Evolutionary conservation across 2,329 filamentous ascomycete species (phyloP), one percentile per base, ranked within the genome.

Genomic region (Colletotrichum musicola): DNA sequence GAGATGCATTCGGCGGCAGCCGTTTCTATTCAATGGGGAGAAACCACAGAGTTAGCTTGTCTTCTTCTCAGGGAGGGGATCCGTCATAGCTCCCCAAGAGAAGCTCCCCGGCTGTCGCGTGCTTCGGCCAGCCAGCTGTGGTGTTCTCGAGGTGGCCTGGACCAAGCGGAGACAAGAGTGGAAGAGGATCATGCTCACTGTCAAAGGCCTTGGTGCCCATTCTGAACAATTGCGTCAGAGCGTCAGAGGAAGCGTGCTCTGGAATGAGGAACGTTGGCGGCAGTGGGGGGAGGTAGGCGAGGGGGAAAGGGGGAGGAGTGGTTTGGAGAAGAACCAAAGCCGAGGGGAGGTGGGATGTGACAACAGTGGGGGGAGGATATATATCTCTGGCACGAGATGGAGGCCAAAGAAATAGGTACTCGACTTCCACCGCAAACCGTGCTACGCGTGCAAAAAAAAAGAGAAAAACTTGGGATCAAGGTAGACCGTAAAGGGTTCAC

Each of bases 1-100:
- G 95, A 97, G 74, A 98, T 84, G 81, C 92, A 92, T 80, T 92
- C 90, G 74, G 90, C 88, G 65, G 84, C 87, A 61, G 90, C 89
- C 80, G 82, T 76, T 67, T 75, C 81, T 81, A 64, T 51, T 65
- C 13, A n/a, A 6, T 6, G 14, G 27, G 6, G 9, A 38, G 30
- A 38, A 44, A 61, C 20, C 13, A 22, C 4, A 10, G 20, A 18
- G 20, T 64, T 66, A 60, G 66, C 44, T 35, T 7, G 49, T 46
- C 42, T 20, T 14, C n/a, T 16, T 20, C 30, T 16, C 1, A 13
- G 40, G 10, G 20, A 30, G 14, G 54, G n/a, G 47, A 25, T 5
- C 40, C 50, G 50, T 50, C 64, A 38, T 27, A 47, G 47, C 60
- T 64, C 56, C 47, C 40, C 6, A 44, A 14, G 22, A 2, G 18